phyloP scores from a whole-genome alignment of 164 flowering plant genomes.

The Echeveria elegans region DNA sequence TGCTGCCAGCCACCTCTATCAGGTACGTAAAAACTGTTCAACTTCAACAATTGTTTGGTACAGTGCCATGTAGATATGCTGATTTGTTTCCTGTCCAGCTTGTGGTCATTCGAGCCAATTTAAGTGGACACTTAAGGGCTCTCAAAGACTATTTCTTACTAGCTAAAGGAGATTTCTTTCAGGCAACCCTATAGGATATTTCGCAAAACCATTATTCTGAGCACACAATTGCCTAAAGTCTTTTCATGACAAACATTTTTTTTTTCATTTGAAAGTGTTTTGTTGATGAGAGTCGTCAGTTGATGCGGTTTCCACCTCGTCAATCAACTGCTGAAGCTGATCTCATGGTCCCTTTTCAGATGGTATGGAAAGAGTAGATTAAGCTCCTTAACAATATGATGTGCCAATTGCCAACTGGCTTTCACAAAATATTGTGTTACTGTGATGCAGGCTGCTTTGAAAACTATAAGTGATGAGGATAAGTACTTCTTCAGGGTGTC shows the following conservation, averaged over 20 bases:
- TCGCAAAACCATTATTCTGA: neutral
- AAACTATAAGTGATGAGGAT: constrained; percentile 89
- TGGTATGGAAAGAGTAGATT: constrained; percentile 29
- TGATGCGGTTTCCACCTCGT: constrained; percentile 95
- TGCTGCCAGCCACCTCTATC: constrained; percentile 99
- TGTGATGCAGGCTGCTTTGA: constrained; percentile 78
- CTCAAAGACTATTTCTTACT: constrained; percentile 92
- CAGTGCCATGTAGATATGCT: constrained; percentile 1
- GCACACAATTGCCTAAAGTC: neutral
- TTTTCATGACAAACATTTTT: constrained; percentile 11
- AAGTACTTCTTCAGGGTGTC: constrained; percentile 80
- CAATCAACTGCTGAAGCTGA: constrained; percentile 97
- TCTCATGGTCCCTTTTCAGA: constrained; percentile 92
- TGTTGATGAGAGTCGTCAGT: constrained; percentile 91
- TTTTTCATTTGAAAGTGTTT: constrained; percentile 50
- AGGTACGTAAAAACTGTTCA: constrained; percentile 43
- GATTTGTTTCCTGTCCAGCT: constrained; percentile 47
- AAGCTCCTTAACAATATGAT: too few relatives aligned
- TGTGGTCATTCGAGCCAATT: constrained; percentile 93
- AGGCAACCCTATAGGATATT: constrained; percentile 35
- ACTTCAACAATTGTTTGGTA: constrained; percentile 10
- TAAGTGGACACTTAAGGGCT: constrained; percentile 92
- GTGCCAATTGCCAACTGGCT: neutral
- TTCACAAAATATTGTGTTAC: neutral
- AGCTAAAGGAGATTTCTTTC: constrained; percentile 97